These are phyloP conservation scores for Tinospora cordifolia DNA, from an alignment of 164 flowering plant species.

Conservation along the genomic window DNA sequence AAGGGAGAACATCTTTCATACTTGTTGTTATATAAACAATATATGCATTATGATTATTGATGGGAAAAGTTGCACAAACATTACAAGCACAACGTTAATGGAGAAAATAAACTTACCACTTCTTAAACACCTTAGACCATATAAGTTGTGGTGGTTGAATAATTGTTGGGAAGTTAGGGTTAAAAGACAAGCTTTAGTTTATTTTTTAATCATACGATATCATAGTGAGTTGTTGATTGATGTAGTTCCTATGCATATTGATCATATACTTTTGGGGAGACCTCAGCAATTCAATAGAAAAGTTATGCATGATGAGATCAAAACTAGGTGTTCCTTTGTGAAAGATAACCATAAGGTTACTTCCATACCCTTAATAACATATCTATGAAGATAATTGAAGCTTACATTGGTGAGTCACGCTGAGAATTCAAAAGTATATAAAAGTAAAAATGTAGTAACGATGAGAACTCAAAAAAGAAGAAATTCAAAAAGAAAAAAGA, in stretches of 20 bases:
- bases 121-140: not conserved
- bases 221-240: not conserved
- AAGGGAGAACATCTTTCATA: no score
- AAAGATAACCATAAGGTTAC: not conserved
- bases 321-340: not conserved
- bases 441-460: no score
- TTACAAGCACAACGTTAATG: not conserved
- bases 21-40: no score
- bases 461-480: no score
- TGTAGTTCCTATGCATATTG: not conserved
- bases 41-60: no score
- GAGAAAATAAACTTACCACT: not conserved
- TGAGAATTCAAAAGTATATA: no score
- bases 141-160: not conserved
- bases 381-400: not conserved
- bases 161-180: not conserved
- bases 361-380: not conserved
- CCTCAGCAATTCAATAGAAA: not conserved
- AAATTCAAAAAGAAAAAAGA: no score
- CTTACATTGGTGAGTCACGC: not conserved
- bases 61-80: not conserved
- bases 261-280: not conserved
- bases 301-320: not conserved
- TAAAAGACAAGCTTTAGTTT: not conserved
- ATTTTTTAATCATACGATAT: no score